Percentiles rank a stretch among this genome's conserved stretches.
These are phyloP conservation scores for Senecio squalidus DNA, from an alignment of 140 eudicot genomes.

Conservation along the genomic window DNA sequence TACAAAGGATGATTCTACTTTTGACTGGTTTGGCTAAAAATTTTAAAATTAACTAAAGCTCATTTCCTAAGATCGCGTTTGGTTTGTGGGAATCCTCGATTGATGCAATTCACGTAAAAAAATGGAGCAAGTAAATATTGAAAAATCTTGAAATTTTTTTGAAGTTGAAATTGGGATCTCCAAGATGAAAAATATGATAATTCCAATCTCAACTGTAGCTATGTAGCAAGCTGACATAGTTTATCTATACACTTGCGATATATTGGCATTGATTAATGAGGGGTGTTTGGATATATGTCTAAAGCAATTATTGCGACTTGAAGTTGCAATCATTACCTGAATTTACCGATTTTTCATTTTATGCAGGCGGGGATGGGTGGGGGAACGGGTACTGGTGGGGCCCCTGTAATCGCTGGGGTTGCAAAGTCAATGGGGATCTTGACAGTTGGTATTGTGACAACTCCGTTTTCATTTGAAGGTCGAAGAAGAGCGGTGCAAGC, in stretches of 20 bases:
- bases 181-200: neutral
- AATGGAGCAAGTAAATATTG: neutral
- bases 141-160: neutral
- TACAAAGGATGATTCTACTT: neutral
- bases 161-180: neutral
- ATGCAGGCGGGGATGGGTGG: conserved; percentile 99
- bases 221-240: neutral
- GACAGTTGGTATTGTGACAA: conserved; percentile 91
- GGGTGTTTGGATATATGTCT: neutral
- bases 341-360: neutral
- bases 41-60: no score
- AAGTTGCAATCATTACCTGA: neutral
- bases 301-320: neutral
- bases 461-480: conserved; percentile 96
- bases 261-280: neutral
- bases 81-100: neutral
- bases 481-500: conserved; percentile 91
- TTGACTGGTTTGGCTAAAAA: no score
- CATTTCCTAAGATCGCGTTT: neutral
- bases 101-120: neutral
- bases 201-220: no score
- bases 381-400: conserved; percentile 97
- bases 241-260: neutral
- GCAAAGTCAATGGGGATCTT: conserved; percentile 94
- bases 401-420: conserved; percentile 86